Conservation (phyloP, 179 eudicot genomes). For the Actinidia polygama region DNA sequence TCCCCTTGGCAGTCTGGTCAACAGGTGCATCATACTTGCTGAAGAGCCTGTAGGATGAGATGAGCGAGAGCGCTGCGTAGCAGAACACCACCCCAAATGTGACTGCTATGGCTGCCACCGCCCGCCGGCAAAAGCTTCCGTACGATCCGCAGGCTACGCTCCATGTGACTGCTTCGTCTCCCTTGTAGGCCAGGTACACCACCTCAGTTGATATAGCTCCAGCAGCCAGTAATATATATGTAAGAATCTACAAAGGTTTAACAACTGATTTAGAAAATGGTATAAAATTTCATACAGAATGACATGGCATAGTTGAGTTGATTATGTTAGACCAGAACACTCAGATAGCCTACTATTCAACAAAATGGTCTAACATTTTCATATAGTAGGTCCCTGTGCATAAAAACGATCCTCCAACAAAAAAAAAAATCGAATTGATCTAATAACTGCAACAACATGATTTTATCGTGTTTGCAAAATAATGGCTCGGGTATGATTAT, state of each 20-base stretch:
- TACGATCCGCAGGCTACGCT: constrained; percentile 70
- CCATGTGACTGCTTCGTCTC: constrained; percentile 76
- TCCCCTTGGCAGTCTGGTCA: constrained; percentile 35
- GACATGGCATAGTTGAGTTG: too few relatives aligned
- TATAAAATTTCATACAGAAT: too few relatives aligned
- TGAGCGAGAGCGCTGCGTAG: constrained; percentile 69
- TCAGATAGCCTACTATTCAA: too few relatives aligned
- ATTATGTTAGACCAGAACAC: too few relatives aligned
- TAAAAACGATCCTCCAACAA: too few relatives aligned
- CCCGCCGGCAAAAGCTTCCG: constrained; percentile 68
- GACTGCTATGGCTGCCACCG: constrained; percentile 57
- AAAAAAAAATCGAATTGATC: too few relatives aligned
- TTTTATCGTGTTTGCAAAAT: too few relatives aligned
- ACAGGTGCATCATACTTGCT: constrained; percentile 68
- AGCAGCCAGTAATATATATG: constrained; percentile 78
- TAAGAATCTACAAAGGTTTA: constrained; percentile 66
- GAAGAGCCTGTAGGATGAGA: constrained; percentile 90
- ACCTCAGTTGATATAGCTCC: constrained; percentile 89
- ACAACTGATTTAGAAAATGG: too few relatives aligned
- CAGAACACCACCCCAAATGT: constrained; percentile 65
- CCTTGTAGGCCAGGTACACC: constrained; percentile 78
- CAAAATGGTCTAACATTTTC: too few relatives aligned
- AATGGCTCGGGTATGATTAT: too few relatives aligned
- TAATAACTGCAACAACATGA: too few relatives aligned
- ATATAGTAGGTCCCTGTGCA: too few relatives aligned